Percentiles rank a stretch among this genome's conserved stretches.
phyloP scores from a whole-genome alignment of 192 early-diverging fungal species.

The Chytriomyces sp. region DNA sequence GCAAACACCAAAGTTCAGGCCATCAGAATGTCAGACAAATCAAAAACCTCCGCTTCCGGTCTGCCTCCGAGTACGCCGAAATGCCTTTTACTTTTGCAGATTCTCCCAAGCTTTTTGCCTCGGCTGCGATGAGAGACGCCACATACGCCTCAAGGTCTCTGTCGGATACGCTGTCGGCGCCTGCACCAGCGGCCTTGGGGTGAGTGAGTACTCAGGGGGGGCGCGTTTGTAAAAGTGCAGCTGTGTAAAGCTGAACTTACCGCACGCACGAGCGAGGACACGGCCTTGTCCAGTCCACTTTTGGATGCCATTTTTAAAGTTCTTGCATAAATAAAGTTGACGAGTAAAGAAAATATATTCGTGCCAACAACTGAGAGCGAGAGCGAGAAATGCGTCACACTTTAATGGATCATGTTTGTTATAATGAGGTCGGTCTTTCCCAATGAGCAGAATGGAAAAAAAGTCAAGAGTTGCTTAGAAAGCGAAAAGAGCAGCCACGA shows the following conservation, averaged over 20 bases:
- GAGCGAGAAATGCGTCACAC: too few relatives aligned
- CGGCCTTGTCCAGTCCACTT: conserved; percentile 21
- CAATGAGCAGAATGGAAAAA: too few relatives aligned
- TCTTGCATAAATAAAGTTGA: not conserved
- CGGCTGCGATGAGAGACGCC: conserved; percentile 38
- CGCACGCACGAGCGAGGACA: conserved; percentile 34
- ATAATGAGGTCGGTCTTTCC: too few relatives aligned
- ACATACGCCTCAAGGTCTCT: conserved; percentile 45
- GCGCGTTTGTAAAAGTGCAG: not conserved
- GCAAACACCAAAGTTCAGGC: not conserved
- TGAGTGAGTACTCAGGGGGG: not conserved
- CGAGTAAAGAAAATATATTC: not conserved
- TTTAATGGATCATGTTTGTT: too few relatives aligned
- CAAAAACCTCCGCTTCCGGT: conserved; percentile 31
- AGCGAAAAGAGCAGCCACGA: too few relatives aligned
- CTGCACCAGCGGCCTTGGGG: conserved; percentile 36
- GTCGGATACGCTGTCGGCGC: conserved; percentile 29
- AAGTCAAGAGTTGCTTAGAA: too few relatives aligned
- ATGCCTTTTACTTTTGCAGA: conserved; percentile 37
- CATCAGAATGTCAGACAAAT: not conserved
- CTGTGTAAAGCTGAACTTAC: conserved; percentile 17
- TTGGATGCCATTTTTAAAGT: conserved; percentile 15
- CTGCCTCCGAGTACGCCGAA: conserved; percentile 24
- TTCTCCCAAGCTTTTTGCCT: conserved; percentile 33
- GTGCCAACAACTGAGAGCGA: too few relatives aligned